Evolutionary conservation across 2,329 filamentous ascomycete genomes (phyloP), one percentile per base, ranked within the genome.

Genomic region (Venturia pyrina): DNA sequence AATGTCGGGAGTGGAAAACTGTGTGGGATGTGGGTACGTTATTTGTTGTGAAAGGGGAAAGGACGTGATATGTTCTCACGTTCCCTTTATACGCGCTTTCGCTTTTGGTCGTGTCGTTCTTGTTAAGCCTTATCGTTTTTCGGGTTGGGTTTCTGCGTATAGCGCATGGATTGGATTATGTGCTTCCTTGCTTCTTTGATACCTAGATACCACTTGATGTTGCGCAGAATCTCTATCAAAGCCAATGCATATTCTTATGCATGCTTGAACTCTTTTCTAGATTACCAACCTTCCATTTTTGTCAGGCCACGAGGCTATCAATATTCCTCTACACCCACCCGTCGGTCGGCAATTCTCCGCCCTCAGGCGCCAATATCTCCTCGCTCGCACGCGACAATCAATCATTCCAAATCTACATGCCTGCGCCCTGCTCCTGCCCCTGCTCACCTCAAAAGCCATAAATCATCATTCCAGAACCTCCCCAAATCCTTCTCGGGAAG

Each of bases 11-110:
- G 64, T 70, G 68, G 56, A 68, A 72, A 41, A 78, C 76, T 3
- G 69, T 74, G n/a, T 71, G 76, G 56, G 75, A 76, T 59, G 77
- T 75, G 61, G 74, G 71, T 24, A 71, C 73, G 4, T 70, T 77
- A 40, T 74, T 72, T 67, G 75, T 75, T 10, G 73, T 73, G 67
- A 77, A 76, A n/a, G 60, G 32, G 43, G 60, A 46, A 10, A 24
- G 5, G n/a, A 28, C 60, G 8, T 62, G 10, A 62, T 32, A 19
- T 3, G 1, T 8, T 5, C 41, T 5, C 11, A 7, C 40, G 6
- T 37, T 40, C 11, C 37, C 5, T n/a, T 4, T 21, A n/a, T 37
- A 1, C 13, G 28, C 6, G 21, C 28, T 53, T 17, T 11, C 46
- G 3, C n/a, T 50, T 28, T 50, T 7, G 5, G 21, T 50, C 46